Base-by-base conservation (phyloP, 2,329 filamentous ascomycete species). In the Aureobasidium mangrovei region DNA sequence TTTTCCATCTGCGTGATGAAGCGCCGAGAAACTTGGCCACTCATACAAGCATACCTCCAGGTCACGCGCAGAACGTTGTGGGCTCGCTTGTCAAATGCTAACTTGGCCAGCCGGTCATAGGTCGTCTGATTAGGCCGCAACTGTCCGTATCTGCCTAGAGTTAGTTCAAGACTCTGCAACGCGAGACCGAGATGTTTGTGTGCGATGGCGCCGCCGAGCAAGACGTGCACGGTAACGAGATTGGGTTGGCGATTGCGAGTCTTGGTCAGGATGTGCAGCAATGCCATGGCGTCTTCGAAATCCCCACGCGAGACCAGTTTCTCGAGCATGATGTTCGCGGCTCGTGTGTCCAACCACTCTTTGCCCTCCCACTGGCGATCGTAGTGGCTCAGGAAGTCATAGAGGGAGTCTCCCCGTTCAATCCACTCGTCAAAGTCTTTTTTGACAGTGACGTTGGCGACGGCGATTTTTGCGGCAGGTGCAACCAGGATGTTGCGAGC, bases 21-120 rank as follows among this genome's bases (percentile, higher is more conserved):
- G 4, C 26, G 24, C n/a, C 39, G 48, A 4, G 44, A 43, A 4
- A 63, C 58, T 12, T 63, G 51, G 3, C 64, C 64, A 24, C 56
- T 46, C 12, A 59, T 57, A 54, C 64, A 67, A 12, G 65, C 65
- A 55, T 68, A 66, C 6, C 63, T 61, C 66, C 66, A 69, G 18
- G 68, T 53, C 1, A 67, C 62, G 18, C 64, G 58, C n/a, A 64
- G 49, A 44, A 62, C 60, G 42, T 68, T 68, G 57, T 58, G 63
- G 47, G 57, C 60, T 7, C 56, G 53, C 4, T 45, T 26, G 3
- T 48, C 40, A 61, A 60, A 65, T 1, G 64, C 64, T 10, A 67
- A 43, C 6, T 33, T 33, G 38, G 63, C 65, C 2, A 67, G 59
- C 5, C 56, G 57, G 8, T 40, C 28, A 45, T 61, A 65, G 5